These are phyloP conservation scores for Vaccinium darrowii DNA, from an alignment of 148 eudicot genomes.

Conservation along the genomic window DNA sequence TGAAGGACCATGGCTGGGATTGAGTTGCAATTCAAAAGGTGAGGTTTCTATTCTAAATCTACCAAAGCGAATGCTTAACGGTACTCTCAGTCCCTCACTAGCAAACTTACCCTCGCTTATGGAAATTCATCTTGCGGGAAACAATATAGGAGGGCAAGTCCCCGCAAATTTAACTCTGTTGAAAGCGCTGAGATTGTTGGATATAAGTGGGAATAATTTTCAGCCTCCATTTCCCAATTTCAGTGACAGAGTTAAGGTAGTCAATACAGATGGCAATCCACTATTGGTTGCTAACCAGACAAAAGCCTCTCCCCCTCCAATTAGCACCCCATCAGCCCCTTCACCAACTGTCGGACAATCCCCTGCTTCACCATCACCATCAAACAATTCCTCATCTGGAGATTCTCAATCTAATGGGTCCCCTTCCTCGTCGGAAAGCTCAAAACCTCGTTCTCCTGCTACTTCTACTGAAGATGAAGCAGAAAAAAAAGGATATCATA, in stretches of 20 bases:
- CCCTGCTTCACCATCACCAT: conserved; percentile 21
- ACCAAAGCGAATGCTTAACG: conserved; percentile 51
- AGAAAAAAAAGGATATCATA: conserved; percentile 12
- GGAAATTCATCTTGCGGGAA: conserved; percentile 51
- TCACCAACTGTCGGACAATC: conserved; percentile 19
- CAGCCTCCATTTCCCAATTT: conserved; percentile 63
- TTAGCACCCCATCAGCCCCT: conserved; percentile 26
- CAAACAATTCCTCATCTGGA: conserved; percentile 18
- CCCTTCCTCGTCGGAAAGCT: conserved; percentile 20
- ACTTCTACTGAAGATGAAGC: conserved; percentile 14
- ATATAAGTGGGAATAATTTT: conserved; percentile 53
- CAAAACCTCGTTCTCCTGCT: conserved; percentile 13
- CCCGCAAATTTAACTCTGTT: conserved; percentile 46
- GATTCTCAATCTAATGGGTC: conserved; percentile 5
- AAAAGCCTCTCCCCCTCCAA: conserved; percentile 20
- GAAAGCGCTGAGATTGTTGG: conserved; percentile 55
- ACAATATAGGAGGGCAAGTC: conserved; percentile 42
- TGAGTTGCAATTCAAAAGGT: conserved; percentile 43
- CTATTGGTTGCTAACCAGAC: conserved; percentile 24
- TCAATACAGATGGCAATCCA: conserved; percentile 47
- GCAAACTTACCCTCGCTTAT: conserved; percentile 40
- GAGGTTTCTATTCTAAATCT: conserved; percentile 52
- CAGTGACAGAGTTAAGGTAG: conserved; percentile 38
- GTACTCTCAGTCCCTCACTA: conserved; percentile 66
- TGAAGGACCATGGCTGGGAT: conserved; percentile 60